Evolutionary conservation across 2,329 filamentous ascomycete genomes (phyloP).

Genomic region (Pleomassaria siparia): DNA sequence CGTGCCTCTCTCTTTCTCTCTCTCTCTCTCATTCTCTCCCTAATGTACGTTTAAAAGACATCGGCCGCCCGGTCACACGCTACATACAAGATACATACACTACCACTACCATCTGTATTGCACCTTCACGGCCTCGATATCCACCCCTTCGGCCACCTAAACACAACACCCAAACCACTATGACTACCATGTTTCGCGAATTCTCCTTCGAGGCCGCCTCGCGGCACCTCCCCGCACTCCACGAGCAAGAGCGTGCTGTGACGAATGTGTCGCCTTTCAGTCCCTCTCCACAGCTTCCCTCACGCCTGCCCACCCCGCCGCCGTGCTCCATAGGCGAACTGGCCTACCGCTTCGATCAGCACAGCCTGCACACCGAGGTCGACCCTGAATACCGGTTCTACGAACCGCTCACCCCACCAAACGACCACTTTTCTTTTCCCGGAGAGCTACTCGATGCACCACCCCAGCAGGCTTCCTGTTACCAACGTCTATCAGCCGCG

Average conservation of each 20-base stretch:
- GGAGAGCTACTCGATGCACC: conserved; percentile 8
- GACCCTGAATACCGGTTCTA: conserved; percentile 4
- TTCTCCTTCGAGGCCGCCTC: conserved; percentile 43
- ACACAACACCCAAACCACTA: conserved; percentile 4
- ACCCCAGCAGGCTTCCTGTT: conserved; percentile 15
- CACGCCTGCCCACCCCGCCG: conserved; percentile 28
- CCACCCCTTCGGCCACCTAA: not conserved
- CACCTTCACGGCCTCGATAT: not conserved
- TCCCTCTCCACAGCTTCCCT: conserved; percentile 14
- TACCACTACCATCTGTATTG: too few species aligned
- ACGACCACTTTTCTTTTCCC: conserved; percentile 22
- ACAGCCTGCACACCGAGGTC: conserved; percentile 33
- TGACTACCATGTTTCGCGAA: conserved; percentile 38
- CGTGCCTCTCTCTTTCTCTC: not conserved
- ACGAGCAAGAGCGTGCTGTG: conserved; percentile 31
- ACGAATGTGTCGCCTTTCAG: conserved; percentile 39
- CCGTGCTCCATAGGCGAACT: conserved; percentile 41
- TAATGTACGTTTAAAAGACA: too few species aligned
- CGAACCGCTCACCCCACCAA: conserved; percentile 28
- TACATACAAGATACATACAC: too few species aligned
- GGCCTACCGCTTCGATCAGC: conserved; percentile 35
- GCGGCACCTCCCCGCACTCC: conserved; percentile 26
- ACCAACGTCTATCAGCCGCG: conserved; percentile 39
- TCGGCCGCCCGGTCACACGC: too few species aligned
- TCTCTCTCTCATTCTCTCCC: too few species aligned